A percentile compares a stretch with the other conserved stretches of the same genome.
phyloP scores from a whole-genome alignment of 257 asterid genomes.

The Solanum ossicruentum region DNA sequence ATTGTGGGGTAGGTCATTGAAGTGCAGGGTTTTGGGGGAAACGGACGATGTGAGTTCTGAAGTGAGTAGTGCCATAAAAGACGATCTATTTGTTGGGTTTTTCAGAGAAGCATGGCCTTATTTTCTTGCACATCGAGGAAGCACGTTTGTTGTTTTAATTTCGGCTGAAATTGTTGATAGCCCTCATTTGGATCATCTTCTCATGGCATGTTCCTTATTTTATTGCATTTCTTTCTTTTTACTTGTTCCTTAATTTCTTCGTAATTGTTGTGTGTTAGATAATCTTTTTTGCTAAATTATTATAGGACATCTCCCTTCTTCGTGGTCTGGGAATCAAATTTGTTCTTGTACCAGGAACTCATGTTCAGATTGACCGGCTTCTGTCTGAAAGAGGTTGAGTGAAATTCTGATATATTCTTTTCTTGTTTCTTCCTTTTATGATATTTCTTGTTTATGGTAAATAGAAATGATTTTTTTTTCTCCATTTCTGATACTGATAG shows the following conservation, averaged over 20 bases:
- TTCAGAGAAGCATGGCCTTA: conserved; percentile 93
- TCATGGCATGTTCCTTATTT: conserved; percentile 48
- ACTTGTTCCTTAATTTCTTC: not conserved
- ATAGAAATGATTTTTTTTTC: not conserved
- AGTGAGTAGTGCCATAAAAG: conserved; percentile 30
- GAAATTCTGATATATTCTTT: not conserved
- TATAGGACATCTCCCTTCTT: conserved; percentile 86
- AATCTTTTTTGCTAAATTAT: not conserved
- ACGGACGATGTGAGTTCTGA: conserved; percentile 22
- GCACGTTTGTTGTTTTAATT: conserved; percentile 75
- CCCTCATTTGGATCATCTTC: conserved; percentile 57
- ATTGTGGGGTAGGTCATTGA: conserved; percentile 1
- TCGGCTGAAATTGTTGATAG: conserved; percentile 83
- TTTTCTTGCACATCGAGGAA: conserved; percentile 80
- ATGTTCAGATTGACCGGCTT: conserved; percentile 79
- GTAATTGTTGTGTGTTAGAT: not conserved
- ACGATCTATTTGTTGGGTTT: conserved; percentile 68
- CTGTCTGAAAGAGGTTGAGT: conserved; percentile 58
- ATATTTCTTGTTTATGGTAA: not conserved
- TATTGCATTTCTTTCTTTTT: not conserved
- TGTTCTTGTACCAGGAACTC: conserved; percentile 95
- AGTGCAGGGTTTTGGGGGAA: conserved; percentile 27
- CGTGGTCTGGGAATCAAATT: conserved; percentile 92
- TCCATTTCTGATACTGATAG: not conserved
- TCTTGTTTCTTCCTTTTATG: not conserved